Percentiles rank a stretch among this genome's conserved stretches.
Conservation (phyloP, 495 filamentous ascomycete genomes). For the Aspergillus cavernicola region DNA sequence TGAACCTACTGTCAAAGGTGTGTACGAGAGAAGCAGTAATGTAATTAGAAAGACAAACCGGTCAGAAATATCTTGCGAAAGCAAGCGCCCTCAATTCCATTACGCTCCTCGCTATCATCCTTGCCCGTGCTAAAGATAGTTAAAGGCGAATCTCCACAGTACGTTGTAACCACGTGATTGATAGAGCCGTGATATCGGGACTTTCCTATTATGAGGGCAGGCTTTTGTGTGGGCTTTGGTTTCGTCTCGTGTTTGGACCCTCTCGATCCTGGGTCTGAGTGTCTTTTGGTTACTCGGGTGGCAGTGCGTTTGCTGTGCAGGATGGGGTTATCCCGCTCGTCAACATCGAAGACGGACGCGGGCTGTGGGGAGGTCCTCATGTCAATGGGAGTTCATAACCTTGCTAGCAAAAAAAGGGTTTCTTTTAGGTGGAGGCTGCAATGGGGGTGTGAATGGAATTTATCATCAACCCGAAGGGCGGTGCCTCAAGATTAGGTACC, state of each 20-base stretch:
- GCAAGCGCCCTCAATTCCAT: constrained; percentile 8
- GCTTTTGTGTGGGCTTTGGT: background rate
- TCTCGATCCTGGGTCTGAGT: background rate
- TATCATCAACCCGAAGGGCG: too few species aligned
- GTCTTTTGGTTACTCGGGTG: background rate
- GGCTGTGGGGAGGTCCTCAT: constrained; percentile 13
- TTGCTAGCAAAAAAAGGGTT: too few species aligned
- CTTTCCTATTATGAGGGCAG: constrained; percentile 7
- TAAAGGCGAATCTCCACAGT: background rate
- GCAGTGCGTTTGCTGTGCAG: constrained; percentile 23
- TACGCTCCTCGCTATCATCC: constrained; percentile 6
- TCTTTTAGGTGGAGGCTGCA: too few species aligned
- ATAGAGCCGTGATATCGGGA: constrained; percentile 8
- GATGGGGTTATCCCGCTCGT: constrained; percentile 3
- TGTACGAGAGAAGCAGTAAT: too few species aligned
- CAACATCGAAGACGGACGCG: constrained; percentile 14
- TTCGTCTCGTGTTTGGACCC: background rate
- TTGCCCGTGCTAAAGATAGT: constrained; percentile 15
- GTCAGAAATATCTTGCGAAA: constrained; percentile 16
- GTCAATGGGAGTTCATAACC: background rate
- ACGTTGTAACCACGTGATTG: constrained; percentile 1
- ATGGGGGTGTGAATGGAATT: too few species aligned
- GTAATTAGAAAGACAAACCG: constrained; percentile 1
- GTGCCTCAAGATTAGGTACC: too few species aligned
- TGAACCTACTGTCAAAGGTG: too few species aligned